Conservation (phyloP, 225 moss, liverwort and hornwort genomes). For the Pseudisothecium myosuroides region DNA sequence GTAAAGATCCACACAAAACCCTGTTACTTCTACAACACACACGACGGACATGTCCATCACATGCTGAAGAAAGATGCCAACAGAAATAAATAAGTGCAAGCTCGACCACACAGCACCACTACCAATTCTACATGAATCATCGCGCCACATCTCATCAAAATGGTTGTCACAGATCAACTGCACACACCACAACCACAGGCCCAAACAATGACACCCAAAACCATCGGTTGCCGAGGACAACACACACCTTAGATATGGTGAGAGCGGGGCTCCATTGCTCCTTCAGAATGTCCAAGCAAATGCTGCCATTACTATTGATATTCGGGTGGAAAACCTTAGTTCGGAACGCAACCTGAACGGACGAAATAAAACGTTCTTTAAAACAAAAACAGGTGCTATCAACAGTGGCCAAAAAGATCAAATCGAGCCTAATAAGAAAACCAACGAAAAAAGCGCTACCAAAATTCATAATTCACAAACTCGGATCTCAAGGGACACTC, state of each 20-base stretch:
- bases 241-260: conserved; percentile 80
- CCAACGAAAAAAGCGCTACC: background rate
- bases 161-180: background rate
- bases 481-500: background rate
- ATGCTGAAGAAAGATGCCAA: background rate
- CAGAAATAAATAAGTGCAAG: background rate
- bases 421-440: background rate
- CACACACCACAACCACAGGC: background rate
- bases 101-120: background rate
- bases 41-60: background rate
- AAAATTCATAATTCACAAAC: background rate
- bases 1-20: background rate
- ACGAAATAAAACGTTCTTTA: background rate
- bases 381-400: background rate
- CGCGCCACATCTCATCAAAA: background rate
- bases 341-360: conserved; percentile 85
- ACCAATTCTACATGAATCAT: background rate
- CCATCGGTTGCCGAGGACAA: background rate
- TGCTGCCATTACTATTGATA: conserved; percentile 96
- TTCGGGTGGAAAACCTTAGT: conserved; percentile 99
- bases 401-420: background rate
- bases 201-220: background rate
- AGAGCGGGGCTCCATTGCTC: conserved; percentile 99
- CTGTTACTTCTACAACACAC: background rate
- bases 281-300: conserved; percentile 97